These are phyloP conservation scores for Chaetomiaceae sp. DNA, from an alignment of 2,329 filamentous ascomycete genomes.

Conservation along the genomic window DNA sequence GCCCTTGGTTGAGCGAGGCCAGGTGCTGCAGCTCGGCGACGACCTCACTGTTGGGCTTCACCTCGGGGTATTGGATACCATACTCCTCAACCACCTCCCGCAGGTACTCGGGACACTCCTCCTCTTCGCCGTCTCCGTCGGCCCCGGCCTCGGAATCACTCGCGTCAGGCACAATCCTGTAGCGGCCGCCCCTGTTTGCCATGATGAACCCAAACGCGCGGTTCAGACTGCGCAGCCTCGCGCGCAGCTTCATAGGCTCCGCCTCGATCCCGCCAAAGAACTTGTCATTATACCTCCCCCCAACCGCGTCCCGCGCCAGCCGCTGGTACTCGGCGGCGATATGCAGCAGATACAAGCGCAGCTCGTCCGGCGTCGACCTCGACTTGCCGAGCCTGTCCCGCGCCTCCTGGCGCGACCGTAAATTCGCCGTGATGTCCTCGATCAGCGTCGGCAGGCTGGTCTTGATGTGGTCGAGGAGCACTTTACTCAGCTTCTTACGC, in stretches of 20 bases:
- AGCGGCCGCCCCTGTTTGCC: not conserved
- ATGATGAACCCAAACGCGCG: slow-evolving; percentile 2
- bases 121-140: not conserved
- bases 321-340: slow-evolving; percentile 36
- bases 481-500: slow-evolving; percentile 34
- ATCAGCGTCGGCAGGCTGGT: slow-evolving; percentile 29
- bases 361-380: slow-evolving; percentile 25
- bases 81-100: slow-evolving; percentile 30
- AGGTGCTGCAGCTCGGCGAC: slow-evolving; percentile 29
- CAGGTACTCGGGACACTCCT: slow-evolving; percentile 29
- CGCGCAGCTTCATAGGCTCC: slow-evolving; percentile 2
- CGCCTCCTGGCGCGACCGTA: not conserved
- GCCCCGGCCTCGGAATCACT: not conserved
- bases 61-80: slow-evolving; percentile 27
- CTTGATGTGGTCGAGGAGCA: slow-evolving; percentile 32
- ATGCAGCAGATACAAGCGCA: slow-evolving; percentile 31
- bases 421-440: slow-evolving; percentile 26
- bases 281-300: slow-evolving; percentile 36
- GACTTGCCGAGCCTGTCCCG: slow-evolving; percentile 3
- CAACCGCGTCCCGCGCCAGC: slow-evolving; percentile 35
- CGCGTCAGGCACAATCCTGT: slow-evolving; percentile 1
- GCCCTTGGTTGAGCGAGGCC: slow-evolving; percentile 36
- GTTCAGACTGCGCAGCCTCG: slow-evolving; percentile 1
- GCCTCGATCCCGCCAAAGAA: slow-evolving; percentile 34
- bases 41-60: slow-evolving; percentile 20